phyloP scores from a whole-genome alignment of 129 eudicot genomes.

The carrot (Daucus carota) region DNA sequence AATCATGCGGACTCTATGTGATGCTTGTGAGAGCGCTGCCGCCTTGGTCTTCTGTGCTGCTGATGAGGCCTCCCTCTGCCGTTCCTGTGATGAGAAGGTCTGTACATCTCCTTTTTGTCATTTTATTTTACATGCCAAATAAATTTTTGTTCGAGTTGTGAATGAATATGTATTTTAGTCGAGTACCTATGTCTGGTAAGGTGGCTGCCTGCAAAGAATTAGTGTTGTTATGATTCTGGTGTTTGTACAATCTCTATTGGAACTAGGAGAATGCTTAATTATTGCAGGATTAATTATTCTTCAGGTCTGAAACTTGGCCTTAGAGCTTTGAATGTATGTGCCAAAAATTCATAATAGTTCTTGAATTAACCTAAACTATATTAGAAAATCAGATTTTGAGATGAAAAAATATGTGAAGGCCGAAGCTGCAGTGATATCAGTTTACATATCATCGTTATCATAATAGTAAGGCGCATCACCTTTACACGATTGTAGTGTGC shows the following conservation, averaged over 20 bases:
- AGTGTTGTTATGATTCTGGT: no score
- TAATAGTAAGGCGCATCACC: background rate
- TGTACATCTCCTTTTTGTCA: background rate
- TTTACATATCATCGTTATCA: background rate
- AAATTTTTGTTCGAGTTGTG: no score
- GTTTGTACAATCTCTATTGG: background rate
- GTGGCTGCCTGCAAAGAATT: no score
- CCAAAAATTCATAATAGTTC: background rate
- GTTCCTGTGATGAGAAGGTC: conserved; percentile 90
- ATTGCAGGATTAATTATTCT: background rate
- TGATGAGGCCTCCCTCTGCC: conserved; percentile 93
- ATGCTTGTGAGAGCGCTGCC: conserved; percentile 83
- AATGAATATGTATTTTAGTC: background rate
- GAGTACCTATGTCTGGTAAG: background rate
- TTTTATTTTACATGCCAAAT: background rate
- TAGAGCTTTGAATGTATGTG: background rate
- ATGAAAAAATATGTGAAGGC: background rate
- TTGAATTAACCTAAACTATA: no score
- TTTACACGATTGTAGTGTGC: background rate
- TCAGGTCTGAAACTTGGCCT: background rate
- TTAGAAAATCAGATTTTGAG: background rate
- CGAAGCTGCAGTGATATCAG: background rate
- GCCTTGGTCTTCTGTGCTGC: conserved; percentile 92
- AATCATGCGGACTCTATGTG: conserved; percentile 85
- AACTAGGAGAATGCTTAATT: background rate